Percentiles rank a stretch among this genome's conserved stretches.
These are phyloP conservation scores for Suillus spraguei DNA, from an alignment of 768 basidiomycete species.

Conservation along the genomic window DNA sequence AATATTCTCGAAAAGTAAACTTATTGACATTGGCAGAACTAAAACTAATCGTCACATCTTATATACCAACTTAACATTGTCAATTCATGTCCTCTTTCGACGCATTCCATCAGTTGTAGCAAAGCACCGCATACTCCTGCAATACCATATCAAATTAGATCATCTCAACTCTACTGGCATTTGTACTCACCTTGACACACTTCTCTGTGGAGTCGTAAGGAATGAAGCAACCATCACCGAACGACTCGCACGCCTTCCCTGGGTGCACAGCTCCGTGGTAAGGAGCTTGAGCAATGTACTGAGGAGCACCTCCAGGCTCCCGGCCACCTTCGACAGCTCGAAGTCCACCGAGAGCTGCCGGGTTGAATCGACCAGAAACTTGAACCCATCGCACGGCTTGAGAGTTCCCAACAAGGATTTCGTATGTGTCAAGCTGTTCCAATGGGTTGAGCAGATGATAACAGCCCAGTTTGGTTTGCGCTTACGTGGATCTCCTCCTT, in stretches of 20 bases:
- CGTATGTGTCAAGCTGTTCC: slow-evolving; percentile 59
- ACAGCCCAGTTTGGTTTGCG: slow-evolving; percentile 5
- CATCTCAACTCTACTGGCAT: neutral
- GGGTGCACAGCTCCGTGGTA: slow-evolving; percentile 56
- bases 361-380: slow-evolving; percentile 46
- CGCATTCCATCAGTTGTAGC: slow-evolving; percentile 29
- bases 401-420: slow-evolving; percentile 70
- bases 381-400: slow-evolving; percentile 61
- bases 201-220: slow-evolving; percentile 55
- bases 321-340: slow-evolving; percentile 68
- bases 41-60: slow-evolving; percentile 3
- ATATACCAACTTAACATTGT: neutral
- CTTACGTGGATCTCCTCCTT: slow-evolving; percentile 61
- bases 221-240: slow-evolving; percentile 58
- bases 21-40: slow-evolving; percentile 4
- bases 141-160: slow-evolving; percentile 1
- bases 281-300: slow-evolving; percentile 64
- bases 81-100: neutral
- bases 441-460: neutral
- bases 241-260: slow-evolving; percentile 61
- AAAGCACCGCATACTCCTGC: slow-evolving; percentile 46
- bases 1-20: no score
- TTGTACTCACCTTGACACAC: slow-evolving; percentile 45
- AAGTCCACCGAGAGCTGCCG: slow-evolving; percentile 40
- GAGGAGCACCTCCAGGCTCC: slow-evolving; percentile 59